Base-by-base conservation (phyloP, 2,329 filamentous ascomycete genomes). In the Colletotrichum sp. region DNA sequence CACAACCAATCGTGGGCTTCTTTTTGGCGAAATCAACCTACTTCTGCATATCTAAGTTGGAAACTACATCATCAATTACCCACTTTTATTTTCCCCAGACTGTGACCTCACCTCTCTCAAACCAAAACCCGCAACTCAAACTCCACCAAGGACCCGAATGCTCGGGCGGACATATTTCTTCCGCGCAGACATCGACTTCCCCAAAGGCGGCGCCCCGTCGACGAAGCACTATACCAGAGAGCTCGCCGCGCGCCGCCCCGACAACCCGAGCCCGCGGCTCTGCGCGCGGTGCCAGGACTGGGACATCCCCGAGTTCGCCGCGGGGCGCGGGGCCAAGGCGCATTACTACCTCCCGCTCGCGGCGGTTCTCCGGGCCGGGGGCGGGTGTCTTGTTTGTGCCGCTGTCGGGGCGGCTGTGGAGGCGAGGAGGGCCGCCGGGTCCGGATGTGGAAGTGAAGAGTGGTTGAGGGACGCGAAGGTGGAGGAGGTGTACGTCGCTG, bases 281-380 rank as follows among this genome's bases (percentile, higher is more conserved):
- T 73, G 71, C 36, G 64, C 13, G 36, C 65, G 64, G 28, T 73
- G 71, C 71, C 71, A 61, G 30, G 64, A 73, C 24, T 73, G 71
- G 71, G 55, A 73, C 64, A 57, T 73, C 16, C 71, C 65, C 26
- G 65, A 68, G 21, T 73, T 73, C 28, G 65, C 71, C 5, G 65
- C 71, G 6, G 64, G 71, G 16, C 65, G 36, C 15, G 64, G 71
- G 10, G 21, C 55, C 15, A 73, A 73, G 65, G 57, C 57, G 28
- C 71, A 73, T 13, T 21, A 55, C 24, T 68, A 73, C 12, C 6
- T 68, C 8, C 58, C 26, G 1, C 24, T 73, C 7, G 26, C 8
- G 3, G 24, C 15, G 21, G 32, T 73, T 4, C 15, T 18, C 10
- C 6, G 7, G 12, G n/a, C 13, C 48, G 24, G 21, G 4, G 2